phyloP scores from a whole-genome alignment of 2,329 filamentous ascomycete genomes.

The Tolypocladium endophyticum region DNA sequence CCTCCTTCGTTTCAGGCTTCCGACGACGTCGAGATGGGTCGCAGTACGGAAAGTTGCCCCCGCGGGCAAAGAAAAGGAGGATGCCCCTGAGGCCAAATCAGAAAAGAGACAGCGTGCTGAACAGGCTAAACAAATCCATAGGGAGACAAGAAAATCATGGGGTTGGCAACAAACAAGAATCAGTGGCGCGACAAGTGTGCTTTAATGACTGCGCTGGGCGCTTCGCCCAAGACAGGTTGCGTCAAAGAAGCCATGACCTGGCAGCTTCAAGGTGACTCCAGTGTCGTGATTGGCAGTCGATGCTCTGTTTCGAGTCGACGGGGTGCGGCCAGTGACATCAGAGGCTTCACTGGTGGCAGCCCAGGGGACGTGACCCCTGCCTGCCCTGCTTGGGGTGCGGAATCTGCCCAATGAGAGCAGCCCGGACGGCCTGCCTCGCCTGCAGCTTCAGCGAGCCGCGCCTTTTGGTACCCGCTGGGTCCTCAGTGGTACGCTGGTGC shows the following conservation, averaged over 20 bases:
- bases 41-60: background rate
- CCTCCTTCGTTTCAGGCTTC: background rate
- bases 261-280: background rate
- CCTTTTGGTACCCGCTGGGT: background rate
- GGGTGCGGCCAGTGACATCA: conserved; percentile 19
- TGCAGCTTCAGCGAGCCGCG: background rate
- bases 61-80: background rate
- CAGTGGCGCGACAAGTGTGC: background rate
- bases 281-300: background rate
- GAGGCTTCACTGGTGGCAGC: conserved; percentile 30
- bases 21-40: background rate
- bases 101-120: background rate
- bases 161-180: background rate
- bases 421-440: background rate
- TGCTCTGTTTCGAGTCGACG: background rate
- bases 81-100: background rate
- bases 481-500: conserved; percentile 4
- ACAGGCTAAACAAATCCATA: background rate
- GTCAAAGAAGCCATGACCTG: background rate
- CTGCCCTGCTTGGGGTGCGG: background rate
- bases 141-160: background rate
- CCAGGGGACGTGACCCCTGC: conserved; percentile 1
- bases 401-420: background rate
- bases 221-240: background rate
- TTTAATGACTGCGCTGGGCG: background rate